Evolutionary conservation across 2,329 filamentous ascomycete species (phyloP).

Genomic region (Paracorniculantispora psalliotae): DNA sequence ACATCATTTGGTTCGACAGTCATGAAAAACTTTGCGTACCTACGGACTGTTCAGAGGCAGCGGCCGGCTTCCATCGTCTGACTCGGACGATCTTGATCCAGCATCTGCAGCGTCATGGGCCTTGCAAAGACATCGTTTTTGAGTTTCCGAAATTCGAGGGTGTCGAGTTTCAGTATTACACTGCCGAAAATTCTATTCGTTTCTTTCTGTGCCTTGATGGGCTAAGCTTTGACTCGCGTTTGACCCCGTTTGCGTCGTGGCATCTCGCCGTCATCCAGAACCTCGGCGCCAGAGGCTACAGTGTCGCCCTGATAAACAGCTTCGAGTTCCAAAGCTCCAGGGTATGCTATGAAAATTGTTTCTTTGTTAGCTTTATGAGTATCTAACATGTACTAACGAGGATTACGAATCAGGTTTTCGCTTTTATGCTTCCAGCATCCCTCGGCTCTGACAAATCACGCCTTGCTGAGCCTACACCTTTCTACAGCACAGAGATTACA

Average conservation of each 20-base stretch:
- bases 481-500: neutral
- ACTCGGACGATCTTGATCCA: constrained; percentile 59
- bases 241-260: neutral
- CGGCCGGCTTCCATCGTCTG: constrained; percentile 34
- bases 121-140: neutral
- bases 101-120: constrained; percentile 43
- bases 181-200: neutral
- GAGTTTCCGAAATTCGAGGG: neutral
- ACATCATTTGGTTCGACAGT: constrained; percentile 63
- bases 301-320: constrained; percentile 10
- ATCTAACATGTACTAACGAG: constrained; percentile 21
- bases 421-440: constrained; percentile 10
- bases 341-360: constrained; percentile 14
- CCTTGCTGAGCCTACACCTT: neutral
- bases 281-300: neutral
- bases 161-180: neutral
- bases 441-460: constrained; percentile 2
- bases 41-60: neutral
- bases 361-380: neutral
- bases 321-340: constrained; percentile 15
- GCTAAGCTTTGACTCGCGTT: neutral
- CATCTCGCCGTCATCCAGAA: constrained; percentile 3
- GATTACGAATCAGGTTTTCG: constrained; percentile 12
- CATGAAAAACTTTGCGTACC: constrained; percentile 54
- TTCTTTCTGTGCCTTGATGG: constrained; percentile 14